Base-by-base conservation (phyloP, 345 rosid genomes). In the Salix purpurea region DNA sequence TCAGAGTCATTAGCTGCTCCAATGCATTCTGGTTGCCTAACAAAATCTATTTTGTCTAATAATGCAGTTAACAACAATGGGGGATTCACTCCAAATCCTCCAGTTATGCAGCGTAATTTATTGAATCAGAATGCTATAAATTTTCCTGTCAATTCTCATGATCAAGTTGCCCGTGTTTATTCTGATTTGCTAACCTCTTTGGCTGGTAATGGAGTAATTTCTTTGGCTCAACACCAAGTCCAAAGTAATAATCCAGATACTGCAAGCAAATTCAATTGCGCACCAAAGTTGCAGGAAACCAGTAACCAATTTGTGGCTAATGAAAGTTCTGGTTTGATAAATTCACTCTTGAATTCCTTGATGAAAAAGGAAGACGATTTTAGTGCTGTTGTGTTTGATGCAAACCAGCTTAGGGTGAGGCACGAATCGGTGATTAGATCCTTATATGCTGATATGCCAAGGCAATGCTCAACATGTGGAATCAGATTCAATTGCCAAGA, bases 381-480 rank as follows among this genome's bases (percentile, higher is more conserved):
- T 56, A 56, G 62, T 23, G 62, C 10, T 6, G 23, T 52, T 0
- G 62, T 56, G 28, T 86, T 86, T 2, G 80, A 84, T 67, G 44
- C 71, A 1, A 75, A 44, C 2, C 61, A 74, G 1, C 84, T 84
- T 13, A 80, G 69, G 8, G 62, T 76, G 4, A 70, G 87, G 21
- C 75, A 75, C 23, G 89, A 82, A 26, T 85, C 78, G 54, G 88
- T 58, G 9, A 72, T 83, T 0, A 73, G 72, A 21, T 32, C 83
- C 39, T 1, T 84, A 70, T 88, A 85, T 15, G 73, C 73, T 39
- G 86, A 85, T 40, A 65, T 85, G 73, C 87, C 87, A 15, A 83
- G 87, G 61, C 87, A 86, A 72, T 83, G 91, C 52, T 1, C 54
- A 0, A 64, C 86, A 0, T 85, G 87, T 56, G 91, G 86, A 3